Evolutionary conservation across 129 eudicot species (phyloP).

Genomic region (Mikania micrantha): DNA sequence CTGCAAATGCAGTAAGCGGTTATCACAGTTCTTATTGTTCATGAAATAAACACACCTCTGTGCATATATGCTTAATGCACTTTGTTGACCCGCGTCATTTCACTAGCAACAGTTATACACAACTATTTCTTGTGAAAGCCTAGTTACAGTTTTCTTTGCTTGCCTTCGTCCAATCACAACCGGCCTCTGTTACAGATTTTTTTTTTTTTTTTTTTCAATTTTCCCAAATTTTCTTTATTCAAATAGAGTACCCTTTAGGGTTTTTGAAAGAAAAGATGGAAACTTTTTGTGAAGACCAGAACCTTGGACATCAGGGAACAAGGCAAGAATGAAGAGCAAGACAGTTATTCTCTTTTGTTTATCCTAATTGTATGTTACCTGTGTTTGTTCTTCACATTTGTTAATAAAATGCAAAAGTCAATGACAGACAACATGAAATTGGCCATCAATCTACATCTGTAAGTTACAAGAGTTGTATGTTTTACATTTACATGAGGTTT

Average conservation of each 20-base stretch:
- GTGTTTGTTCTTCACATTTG: not conserved
- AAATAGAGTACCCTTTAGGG: not conserved
- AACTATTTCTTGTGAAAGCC: not conserved
- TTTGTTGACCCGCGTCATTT: not conserved
- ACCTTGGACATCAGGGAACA: constrained; percentile 12
- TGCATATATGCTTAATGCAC: not conserved
- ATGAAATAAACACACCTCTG: too few relatives aligned
- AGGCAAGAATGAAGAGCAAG: not conserved
- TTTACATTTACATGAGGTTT: not conserved
- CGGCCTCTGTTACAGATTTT: not conserved
- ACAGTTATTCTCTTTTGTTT: too few relatives aligned
- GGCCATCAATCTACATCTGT: not conserved
- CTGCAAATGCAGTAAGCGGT: too few relatives aligned
- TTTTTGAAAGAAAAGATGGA: constrained; percentile 15
- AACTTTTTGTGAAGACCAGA: not conserved
- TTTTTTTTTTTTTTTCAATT: not conserved
- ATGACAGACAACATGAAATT: not conserved
- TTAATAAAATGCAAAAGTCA: not conserved
- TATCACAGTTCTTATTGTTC: too few relatives aligned
- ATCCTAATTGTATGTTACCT: not conserved
- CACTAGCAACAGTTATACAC: not conserved
- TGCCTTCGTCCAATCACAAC: not conserved
- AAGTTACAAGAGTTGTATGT: not conserved
- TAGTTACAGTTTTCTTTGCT: not conserved
- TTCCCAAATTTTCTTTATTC: not conserved